Percentiles rank a stretch among this genome's conserved stretches.
Evolutionary conservation across 2,329 filamentous ascomycete species (phyloP).

Genomic region (Hypoxylon sp.): DNA sequence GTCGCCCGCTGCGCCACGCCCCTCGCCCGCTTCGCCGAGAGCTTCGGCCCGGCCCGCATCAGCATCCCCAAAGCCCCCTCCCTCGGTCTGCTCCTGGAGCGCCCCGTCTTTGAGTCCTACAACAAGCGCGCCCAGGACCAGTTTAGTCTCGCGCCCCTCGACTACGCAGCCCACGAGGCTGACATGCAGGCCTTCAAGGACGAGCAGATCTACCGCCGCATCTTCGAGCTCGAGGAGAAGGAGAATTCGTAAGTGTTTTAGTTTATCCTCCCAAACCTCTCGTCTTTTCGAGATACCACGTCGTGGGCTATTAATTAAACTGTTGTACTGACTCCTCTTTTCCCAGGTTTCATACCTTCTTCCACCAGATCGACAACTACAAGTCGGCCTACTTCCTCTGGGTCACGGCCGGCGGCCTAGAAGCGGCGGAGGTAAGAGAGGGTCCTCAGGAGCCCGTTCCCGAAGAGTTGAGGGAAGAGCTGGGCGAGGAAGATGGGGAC

Average conservation of each 20-base stretch:
- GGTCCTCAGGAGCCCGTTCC: slow-evolving; percentile 53
- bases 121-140: slow-evolving; percentile 75
- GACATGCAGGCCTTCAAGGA: slow-evolving; percentile 91
- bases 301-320: too few relatives aligned
- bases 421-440: slow-evolving; percentile 61
- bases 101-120: slow-evolving; percentile 90
- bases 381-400: slow-evolving; percentile 76
- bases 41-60: slow-evolving; percentile 75
- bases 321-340: slow-evolving; percentile 27
- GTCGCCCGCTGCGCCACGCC: slow-evolving; percentile 85
- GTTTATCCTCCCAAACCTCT: background rate
- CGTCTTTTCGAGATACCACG: too few relatives aligned
- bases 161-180: slow-evolving; percentile 79
- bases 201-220: slow-evolving; percentile 87
- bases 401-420: slow-evolving; percentile 73
- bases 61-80: slow-evolving; percentile 94
- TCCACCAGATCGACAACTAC: slow-evolving; percentile 81
- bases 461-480: slow-evolving; percentile 52
- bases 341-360: slow-evolving; percentile 76
- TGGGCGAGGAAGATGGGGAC: slow-evolving; percentile 63
- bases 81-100: slow-evolving; percentile 84
- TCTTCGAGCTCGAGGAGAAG: slow-evolving; percentile 88
- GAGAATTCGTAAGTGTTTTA: slow-evolving; percentile 79
- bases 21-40: slow-evolving; percentile 73
- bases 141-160: slow-evolving; percentile 72